Conservation (phyloP, 2,329 filamentous ascomycete genomes). For the Pseudogymnoascus sp. region DNA sequence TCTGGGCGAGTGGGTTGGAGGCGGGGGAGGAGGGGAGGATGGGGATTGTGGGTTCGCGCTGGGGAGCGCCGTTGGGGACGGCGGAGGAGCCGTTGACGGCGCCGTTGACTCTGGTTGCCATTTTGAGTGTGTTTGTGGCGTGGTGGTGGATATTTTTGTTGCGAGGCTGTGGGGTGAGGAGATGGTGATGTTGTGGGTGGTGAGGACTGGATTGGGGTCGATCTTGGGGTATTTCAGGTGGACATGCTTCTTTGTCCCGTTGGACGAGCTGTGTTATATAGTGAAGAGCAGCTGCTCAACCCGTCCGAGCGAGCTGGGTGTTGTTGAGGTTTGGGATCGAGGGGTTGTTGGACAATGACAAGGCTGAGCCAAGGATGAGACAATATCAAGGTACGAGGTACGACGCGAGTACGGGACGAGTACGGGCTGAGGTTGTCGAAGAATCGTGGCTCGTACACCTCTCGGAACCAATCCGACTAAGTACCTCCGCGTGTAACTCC, state of each 20-base stretch:
- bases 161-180: background rate
- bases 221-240: background rate
- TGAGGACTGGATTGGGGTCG: background rate
- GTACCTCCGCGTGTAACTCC: background rate
- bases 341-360: constrained; percentile 10
- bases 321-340: constrained; percentile 10
- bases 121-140: background rate
- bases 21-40: background rate
- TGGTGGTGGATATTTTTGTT: background rate
- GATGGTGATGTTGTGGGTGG: background rate
- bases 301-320: background rate
- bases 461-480: background rate
- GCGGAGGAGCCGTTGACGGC: constrained; percentile 11
- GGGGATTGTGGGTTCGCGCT: background rate
- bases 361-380: constrained; percentile 7
- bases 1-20: background rate
- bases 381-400: constrained; percentile 6
- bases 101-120: constrained; percentile 7
- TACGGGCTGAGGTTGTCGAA: background rate
- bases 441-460: background rate
- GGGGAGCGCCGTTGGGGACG: constrained; percentile 1
- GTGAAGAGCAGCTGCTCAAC: background rate
- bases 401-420: background rate
- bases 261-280: background rate
- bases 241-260: background rate